Evolutionary conservation across 169 alveolate genomes (phyloP).

Genomic region (Eimeria brunetti): DNA sequence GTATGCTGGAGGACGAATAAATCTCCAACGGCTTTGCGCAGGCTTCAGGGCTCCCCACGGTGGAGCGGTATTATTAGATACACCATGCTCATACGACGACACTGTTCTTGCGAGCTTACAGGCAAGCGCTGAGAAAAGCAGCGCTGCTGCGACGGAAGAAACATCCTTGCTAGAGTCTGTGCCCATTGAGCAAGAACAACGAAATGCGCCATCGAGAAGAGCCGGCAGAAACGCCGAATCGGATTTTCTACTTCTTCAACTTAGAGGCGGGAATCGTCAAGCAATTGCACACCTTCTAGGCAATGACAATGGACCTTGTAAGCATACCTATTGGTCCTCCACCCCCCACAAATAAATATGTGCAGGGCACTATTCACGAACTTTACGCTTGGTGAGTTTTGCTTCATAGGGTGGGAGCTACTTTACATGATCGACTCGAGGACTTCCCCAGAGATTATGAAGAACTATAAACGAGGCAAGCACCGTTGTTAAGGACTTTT

Average conservation of each 20-base stretch:
- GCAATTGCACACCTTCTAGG: constrained; percentile 54
- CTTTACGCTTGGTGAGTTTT: not conserved
- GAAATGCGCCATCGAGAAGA: not conserved
- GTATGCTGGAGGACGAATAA: constrained; percentile 33
- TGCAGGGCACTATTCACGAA: not conserved
- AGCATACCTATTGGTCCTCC: not conserved
- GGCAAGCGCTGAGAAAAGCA: constrained; percentile 31
- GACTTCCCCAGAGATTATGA: not conserved
- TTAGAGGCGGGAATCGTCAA: constrained; percentile 12
- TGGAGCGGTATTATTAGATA: not conserved
- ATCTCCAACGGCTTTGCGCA: constrained; percentile 39
- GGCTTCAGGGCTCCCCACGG: constrained; percentile 9
- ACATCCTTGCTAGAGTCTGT: constrained; percentile 37
- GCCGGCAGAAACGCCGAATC: not conserved
- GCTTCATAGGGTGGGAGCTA: constrained; percentile 50
- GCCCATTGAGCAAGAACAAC: not conserved
- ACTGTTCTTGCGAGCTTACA: constrained; percentile 37
- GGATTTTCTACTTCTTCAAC: not conserved
- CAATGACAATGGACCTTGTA: constrained; percentile 24
- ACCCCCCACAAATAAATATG: not conserved
- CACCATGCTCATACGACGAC: constrained; percentile 23
- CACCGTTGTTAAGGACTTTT: not conserved
- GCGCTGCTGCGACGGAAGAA: not conserved
- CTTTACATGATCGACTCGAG: constrained; percentile 48
- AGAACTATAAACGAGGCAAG: constrained; percentile 12